Conservation (phyloP, 768 basidiomycete species). For the Boletus insuetus region DNA sequence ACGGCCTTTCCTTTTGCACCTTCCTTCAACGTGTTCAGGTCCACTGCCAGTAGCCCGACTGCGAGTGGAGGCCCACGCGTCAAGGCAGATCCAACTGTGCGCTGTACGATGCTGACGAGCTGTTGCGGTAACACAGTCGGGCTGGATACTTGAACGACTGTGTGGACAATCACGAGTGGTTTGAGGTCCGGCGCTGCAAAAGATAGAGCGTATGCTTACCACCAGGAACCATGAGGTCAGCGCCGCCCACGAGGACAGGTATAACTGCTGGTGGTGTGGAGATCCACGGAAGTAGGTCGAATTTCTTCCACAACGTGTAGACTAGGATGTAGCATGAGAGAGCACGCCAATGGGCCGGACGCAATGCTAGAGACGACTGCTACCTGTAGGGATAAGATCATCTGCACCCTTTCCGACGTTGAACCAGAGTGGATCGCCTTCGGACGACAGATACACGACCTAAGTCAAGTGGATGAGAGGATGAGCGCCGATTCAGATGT, state of each 20-base stretch:
- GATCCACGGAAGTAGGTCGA: conserved; percentile 64
- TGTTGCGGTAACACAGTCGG: conserved; percentile 40
- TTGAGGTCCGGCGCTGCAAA: neutral
- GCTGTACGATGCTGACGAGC: conserved; percentile 63
- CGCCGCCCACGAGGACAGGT: conserved; percentile 70
- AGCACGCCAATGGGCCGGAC: neutral
- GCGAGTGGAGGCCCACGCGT: conserved; percentile 55
- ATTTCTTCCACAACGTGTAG: conserved; percentile 78
- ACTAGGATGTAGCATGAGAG: conserved; percentile 35
- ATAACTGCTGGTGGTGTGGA: conserved; percentile 71
- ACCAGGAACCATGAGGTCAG: conserved; percentile 87
- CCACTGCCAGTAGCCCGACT: conserved; percentile 68
- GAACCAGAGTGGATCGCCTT: conserved; percentile 80
- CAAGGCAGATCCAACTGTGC: conserved; percentile 30
- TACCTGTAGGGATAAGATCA: conserved; percentile 69
- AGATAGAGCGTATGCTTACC: conserved; percentile 42
- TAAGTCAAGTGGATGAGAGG: conserved; percentile 23
- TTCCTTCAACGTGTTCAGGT: conserved; percentile 46
- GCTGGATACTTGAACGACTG: conserved; percentile 58
- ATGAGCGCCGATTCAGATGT: neutral
- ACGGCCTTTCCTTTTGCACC: conserved; percentile 77
- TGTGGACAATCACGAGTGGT: neutral
- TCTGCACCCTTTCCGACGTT: conserved; percentile 64
- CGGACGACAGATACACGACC: conserved; percentile 61
- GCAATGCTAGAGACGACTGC: neutral